These are phyloP conservation scores for Fomitiporia mediterranea DNA, from an alignment of 1,284 basidiomycete genomes.

Conservation along the genomic window DNA sequence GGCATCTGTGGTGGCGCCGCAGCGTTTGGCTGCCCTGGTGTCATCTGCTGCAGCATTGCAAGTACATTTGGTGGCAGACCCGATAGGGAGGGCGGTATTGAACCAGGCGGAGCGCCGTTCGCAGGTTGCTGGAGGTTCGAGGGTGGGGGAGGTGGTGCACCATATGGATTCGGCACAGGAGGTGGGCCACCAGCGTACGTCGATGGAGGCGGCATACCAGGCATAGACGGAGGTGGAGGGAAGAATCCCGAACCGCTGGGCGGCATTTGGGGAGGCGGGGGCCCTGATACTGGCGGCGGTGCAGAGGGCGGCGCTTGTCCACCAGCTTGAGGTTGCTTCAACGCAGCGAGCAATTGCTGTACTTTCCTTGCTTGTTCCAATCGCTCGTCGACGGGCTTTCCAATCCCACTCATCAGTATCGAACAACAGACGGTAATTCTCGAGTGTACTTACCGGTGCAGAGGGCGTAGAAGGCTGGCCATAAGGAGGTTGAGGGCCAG, in stretches of 20 bases:
- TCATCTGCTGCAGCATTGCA: slow-evolving; percentile 33
- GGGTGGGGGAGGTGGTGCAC: slow-evolving; percentile 9
- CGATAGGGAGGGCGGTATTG: slow-evolving; percentile 29
- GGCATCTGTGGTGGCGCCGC: slow-evolving; percentile 29
- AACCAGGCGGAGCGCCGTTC: slow-evolving; percentile 6
- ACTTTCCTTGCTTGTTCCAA: slow-evolving; percentile 79
- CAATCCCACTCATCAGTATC: not conserved
- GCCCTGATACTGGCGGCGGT: slow-evolving; percentile 33
- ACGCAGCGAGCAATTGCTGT: slow-evolving; percentile 71
- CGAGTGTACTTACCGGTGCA: slow-evolving; percentile 7
- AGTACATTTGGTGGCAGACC: slow-evolving; percentile 59
- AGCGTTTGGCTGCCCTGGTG: slow-evolving; percentile 31
- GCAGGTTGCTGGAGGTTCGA: slow-evolving; percentile 2
- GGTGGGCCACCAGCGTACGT: slow-evolving; percentile 10
- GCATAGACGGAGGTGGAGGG: slow-evolving; percentile 35
- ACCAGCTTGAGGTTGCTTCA: slow-evolving; percentile 60
- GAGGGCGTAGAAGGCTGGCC: slow-evolving; percentile 25
- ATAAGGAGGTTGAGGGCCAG: slow-evolving; percentile 28
- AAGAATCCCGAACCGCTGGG: slow-evolving; percentile 38
- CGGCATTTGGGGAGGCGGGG: slow-evolving; percentile 32
- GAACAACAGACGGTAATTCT: not conserved
- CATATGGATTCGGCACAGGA: slow-evolving; percentile 8
- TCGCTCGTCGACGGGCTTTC: slow-evolving; percentile 54
- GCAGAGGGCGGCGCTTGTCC: slow-evolving; percentile 31
- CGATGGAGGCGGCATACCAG: slow-evolving; percentile 8